Conservation (phyloP, 2,329 filamentous ascomycete species). For the Esteya vermicola region DNA sequence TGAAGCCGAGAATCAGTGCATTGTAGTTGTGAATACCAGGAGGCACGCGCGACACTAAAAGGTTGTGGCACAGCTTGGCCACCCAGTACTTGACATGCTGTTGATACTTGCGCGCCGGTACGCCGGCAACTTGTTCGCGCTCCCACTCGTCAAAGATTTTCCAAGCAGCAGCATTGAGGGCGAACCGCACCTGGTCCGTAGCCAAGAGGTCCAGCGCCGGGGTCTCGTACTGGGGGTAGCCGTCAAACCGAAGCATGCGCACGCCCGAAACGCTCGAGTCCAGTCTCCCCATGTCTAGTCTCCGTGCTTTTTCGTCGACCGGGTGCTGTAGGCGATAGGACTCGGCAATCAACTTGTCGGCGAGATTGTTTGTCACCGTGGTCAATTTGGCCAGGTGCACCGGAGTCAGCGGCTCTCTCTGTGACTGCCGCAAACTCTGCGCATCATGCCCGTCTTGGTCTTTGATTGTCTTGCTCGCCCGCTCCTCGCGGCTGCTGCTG, state of each 20-base stretch:
- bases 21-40: constrained; percentile 61
- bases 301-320: constrained; percentile 10
- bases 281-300: constrained; percentile 11
- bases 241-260: constrained; percentile 18
- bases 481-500: no score
- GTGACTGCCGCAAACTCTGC: constrained; percentile 3
- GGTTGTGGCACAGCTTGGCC: constrained; percentile 46
- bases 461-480: no score
- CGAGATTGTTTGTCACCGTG: constrained; percentile 15
- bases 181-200: constrained; percentile 10
- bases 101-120: constrained; percentile 2
- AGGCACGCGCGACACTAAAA: constrained; percentile 45
- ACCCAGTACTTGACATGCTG: constrained; percentile 9
- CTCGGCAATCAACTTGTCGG: constrained; percentile 16
- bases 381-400: constrained; percentile 8
- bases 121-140: not conserved
- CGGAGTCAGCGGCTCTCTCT: constrained; percentile 17
- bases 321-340: constrained; percentile 13
- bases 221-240: constrained; percentile 18
- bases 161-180: constrained; percentile 13
- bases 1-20: constrained; percentile 52
- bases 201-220: constrained; percentile 10
- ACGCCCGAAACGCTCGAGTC: constrained; percentile 19
- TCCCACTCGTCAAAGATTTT: constrained; percentile 15
- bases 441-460: not conserved